phyloP scores from a whole-genome alignment of 2,329 filamentous ascomycete genomes.

The Fusarium goolgardi region DNA sequence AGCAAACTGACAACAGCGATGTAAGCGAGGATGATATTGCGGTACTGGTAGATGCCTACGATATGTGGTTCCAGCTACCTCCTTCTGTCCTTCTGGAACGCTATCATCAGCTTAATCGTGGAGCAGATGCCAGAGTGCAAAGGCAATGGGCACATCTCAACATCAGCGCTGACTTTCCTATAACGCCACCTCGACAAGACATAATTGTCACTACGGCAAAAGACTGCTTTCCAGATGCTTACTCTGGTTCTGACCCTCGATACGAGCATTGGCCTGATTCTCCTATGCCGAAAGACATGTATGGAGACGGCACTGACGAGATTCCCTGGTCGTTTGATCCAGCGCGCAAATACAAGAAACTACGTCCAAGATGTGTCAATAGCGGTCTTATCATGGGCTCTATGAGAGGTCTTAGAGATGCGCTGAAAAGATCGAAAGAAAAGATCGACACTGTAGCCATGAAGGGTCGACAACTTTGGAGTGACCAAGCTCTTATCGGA shows the following conservation, averaged over 20 bases:
- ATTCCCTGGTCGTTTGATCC: conserved; percentile 48
- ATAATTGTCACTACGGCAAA: conserved; percentile 53
- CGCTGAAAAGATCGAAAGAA: conserved; percentile 44
- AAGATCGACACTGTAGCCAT: conserved; percentile 47
- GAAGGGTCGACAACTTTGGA: conserved; percentile 53
- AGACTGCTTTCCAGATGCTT: conserved; percentile 50
- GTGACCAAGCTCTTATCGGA: conserved; percentile 53
- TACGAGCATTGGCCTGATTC: conserved; percentile 54
- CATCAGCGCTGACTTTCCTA: conserved; percentile 42
- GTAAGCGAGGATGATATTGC: conserved; percentile 50
- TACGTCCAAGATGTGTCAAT: conserved; percentile 52
- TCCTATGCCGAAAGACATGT: conserved; percentile 51
- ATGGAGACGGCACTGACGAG: conserved; percentile 50
- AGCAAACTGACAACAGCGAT: conserved; percentile 16
- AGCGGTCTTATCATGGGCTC: conserved; percentile 54
- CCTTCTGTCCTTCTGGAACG: conserved; percentile 53
- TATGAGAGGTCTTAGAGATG: conserved; percentile 46
- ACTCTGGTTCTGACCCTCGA: conserved; percentile 52
- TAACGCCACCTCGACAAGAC: conserved; percentile 48
- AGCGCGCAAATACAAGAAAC: conserved; percentile 50
- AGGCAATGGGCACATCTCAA: conserved; percentile 41
- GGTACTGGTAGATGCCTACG: conserved; percentile 54
- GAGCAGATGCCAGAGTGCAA: conserved; percentile 49
- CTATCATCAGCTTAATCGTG: conserved; percentile 52
- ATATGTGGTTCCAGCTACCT: conserved; percentile 56